phyloP scores from a whole-genome alignment of 257 asterid genomes.

The Solanum medicagineum region DNA sequence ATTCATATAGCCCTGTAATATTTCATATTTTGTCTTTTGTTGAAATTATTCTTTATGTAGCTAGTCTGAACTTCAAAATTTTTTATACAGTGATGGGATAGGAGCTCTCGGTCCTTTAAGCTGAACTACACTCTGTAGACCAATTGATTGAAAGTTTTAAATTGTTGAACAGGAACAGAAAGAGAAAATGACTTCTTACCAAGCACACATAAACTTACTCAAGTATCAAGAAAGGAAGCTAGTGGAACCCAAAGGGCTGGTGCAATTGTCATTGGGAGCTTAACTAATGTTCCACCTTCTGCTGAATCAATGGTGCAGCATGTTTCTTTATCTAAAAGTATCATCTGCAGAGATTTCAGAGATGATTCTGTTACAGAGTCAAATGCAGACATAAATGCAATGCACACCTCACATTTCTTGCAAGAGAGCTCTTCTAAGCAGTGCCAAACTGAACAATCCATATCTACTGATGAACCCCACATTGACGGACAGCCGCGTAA shows the following conservation, averaged over 20 bases:
- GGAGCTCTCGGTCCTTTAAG: background rate
- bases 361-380: conserved; percentile 23
- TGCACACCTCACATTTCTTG: background rate
- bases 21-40: background rate
- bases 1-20: background rate
- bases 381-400: background rate
- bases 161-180: conserved; percentile 14
- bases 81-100: background rate
- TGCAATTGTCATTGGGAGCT: conserved; percentile 3
- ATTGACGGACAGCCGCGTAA: background rate
- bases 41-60: background rate
- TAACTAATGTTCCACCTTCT: conserved; percentile 1
- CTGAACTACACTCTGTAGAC: background rate
- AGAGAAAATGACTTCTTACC: conserved; percentile 12
- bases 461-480: background rate
- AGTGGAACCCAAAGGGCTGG: conserved; percentile 13
- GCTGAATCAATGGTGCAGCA: conserved; percentile 12
- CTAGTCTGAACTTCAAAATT: background rate
- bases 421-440: conserved; percentile 1
- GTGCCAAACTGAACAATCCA: background rate
- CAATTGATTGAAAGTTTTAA: background rate
- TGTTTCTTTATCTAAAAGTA: conserved; percentile 17
- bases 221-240: conserved; percentile 12
- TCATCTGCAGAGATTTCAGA: conserved; percentile 13
- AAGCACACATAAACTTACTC: conserved; percentile 7